phyloP scores from a whole-genome alignment of 2,329 filamentous ascomycete genomes.

The Blastomyces parvus region DNA sequence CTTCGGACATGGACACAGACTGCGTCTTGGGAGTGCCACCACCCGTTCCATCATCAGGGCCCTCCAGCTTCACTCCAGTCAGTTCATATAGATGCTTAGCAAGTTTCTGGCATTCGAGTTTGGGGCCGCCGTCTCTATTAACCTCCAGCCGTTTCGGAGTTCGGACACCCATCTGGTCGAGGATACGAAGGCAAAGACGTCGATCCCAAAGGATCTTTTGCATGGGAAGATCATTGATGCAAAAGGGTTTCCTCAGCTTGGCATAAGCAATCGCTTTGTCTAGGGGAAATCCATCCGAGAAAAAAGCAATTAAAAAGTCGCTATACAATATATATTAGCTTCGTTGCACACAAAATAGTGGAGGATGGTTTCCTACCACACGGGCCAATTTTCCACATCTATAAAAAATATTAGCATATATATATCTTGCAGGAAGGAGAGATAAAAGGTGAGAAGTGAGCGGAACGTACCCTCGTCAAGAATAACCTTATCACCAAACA shows the following conservation, averaged over 20 bases:
- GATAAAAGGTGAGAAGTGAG: neutral
- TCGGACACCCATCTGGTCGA: conserved; percentile 81
- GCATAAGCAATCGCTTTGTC: conserved; percentile 97
- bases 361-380: conserved; percentile 52
- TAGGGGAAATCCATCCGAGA: conserved; percentile 91
- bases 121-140: conserved; percentile 83
- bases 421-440: too few species aligned
- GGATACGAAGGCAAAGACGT: conserved; percentile 73
- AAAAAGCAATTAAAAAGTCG: conserved; percentile 96
- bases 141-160: conserved; percentile 85
- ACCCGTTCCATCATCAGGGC: conserved; percentile 57
- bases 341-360: too few species aligned
- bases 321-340: conserved; percentile 24
- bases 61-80: conserved; percentile 66
- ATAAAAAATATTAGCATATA: conserved; percentile 9
- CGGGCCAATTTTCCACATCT: conserved; percentile 91
- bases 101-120: conserved; percentile 66
- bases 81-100: conserved; percentile 69
- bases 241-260: conserved; percentile 86
- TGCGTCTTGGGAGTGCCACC: conserved; percentile 49
- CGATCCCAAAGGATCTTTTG: conserved; percentile 96
- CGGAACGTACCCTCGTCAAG: conserved; percentile 64
- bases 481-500: conserved; percentile 98
- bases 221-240: conserved; percentile 95
- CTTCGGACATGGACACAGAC: conserved; percentile 76